Base-by-base conservation (phyloP, 2,329 filamentous ascomycete genomes). In the Aspergillus uvarum region DNA sequence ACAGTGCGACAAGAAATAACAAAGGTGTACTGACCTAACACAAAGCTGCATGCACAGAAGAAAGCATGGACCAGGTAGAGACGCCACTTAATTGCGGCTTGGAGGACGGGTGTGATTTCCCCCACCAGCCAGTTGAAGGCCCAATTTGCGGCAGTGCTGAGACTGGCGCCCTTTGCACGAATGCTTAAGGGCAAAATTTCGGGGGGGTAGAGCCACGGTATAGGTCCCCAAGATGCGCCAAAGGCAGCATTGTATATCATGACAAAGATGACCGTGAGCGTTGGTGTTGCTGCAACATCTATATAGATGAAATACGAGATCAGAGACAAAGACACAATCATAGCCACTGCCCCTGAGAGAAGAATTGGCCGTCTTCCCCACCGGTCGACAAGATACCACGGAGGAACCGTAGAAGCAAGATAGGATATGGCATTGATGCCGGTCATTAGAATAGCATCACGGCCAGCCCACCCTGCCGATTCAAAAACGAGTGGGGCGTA, bases 171-270 rank as follows among this genome's bases (percentile, higher is more conserved):
- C 82, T 98, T 98, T 61, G 94, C 96, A 70, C 95, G 89, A 73
- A 98, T 97, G 81, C 92, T 97, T 62, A 99, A 82, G 4, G 95
- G 95, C 48, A 99, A 83, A 79, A 99, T 99, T 82, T 99, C 95
- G n/a, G 95, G 95, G 14, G 95, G 95, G 75, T 98, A 98, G 16
- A 99, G 82, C 95, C 95, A 99, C 8, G 95, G 95, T 63, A 99
- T 96, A 1, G 95, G 95, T 19, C 95, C 95, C 95, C 95, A 99
- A n/a, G 87, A 90, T 72, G 93, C 96, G 51, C 95, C 95, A 74
- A 98, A 99, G 7, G 95, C 90, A 5, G 94, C 95, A 71, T 99
- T 99, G 80, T 98, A 99, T 53, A 97, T 89, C 90, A 98, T 96
- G 72, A 99, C 95, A 71, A 96, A 96, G 54, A 96, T 77, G 53